phyloP scores from a whole-genome alignment of 1,284 basidiomycete species.

The Sporisorium scitamineum region DNA sequence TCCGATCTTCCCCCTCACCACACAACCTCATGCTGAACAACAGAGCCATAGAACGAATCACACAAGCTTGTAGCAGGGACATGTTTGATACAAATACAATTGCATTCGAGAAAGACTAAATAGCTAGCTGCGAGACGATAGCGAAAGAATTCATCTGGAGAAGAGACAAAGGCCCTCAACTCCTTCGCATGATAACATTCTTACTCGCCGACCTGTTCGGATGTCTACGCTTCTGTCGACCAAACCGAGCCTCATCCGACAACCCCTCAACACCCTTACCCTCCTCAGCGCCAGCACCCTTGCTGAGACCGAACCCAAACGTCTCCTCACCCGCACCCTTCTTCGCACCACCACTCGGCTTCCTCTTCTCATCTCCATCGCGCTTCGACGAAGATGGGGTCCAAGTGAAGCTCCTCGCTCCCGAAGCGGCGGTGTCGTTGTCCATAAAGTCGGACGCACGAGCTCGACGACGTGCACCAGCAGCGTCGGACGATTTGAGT shows the following conservation, averaged over 20 bases:
- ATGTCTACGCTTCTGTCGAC: constrained; percentile 58
- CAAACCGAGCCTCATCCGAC: constrained; percentile 78
- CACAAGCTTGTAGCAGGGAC: not conserved
- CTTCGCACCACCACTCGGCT: not conserved
- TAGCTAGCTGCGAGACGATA: not conserved
- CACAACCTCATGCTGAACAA: not conserved
- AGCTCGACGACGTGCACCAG: constrained; percentile 14
- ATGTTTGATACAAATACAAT: constrained; percentile 19
- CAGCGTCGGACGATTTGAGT: constrained; percentile 26
- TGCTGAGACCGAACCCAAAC: constrained; percentile 65
- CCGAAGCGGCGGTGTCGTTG: constrained; percentile 20
- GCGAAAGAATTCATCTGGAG: no score
- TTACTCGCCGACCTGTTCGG: constrained; percentile 64
- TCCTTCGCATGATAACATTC: constrained; percentile 60
- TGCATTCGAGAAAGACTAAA: not conserved
- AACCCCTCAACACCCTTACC: constrained; percentile 78
- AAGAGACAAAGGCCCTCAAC: no score
- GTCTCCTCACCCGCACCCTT: constrained; percentile 73
- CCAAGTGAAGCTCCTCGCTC: constrained; percentile 49
- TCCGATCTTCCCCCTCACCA: not conserved
- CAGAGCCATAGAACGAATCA: not conserved
- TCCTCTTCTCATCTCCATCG: constrained; percentile 16
- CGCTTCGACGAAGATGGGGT: constrained; percentile 43
- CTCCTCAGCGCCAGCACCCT: constrained; percentile 64
- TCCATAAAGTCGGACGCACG: constrained; percentile 44